Conservation (phyloP, 305 asterid species). For the Euphrasia arctica region DNA sequence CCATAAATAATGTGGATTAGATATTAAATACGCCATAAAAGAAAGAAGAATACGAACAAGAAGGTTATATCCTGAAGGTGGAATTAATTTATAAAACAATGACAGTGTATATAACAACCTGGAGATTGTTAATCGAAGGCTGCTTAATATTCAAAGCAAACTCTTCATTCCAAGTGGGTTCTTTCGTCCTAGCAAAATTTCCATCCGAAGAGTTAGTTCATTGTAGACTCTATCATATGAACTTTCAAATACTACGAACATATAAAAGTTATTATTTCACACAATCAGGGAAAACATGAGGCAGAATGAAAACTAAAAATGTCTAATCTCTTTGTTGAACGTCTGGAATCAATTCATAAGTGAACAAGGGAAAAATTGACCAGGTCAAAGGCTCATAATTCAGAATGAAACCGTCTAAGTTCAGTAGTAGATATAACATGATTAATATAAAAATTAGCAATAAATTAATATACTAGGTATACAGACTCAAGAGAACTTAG, state of each 20-base stretch:
- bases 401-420: slow-evolving; percentile 10
- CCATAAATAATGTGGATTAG: too few species aligned
- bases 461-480: background rate
- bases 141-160: slow-evolving; percentile 79
- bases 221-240: slow-evolving; percentile 10
- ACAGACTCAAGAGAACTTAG: slow-evolving; percentile 38
- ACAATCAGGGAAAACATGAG: background rate
- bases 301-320: slow-evolving; percentile 14
- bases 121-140: slow-evolving; percentile 66
- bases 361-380: background rate
- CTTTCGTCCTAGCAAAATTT: slow-evolving; percentile 73
- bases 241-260: slow-evolving; percentile 11
- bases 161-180: slow-evolving; percentile 98
- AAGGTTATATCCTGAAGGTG: background rate
- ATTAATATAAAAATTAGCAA: background rate
- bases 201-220: slow-evolving; percentile 19
- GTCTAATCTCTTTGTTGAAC: slow-evolving; percentile 3
- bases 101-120: slow-evolving; percentile 46
- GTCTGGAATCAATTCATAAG: slow-evolving; percentile 14
- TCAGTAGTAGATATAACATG: background rate
- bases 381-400: background rate
- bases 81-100: slow-evolving; percentile 11
- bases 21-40: too few species aligned
- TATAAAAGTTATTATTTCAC: slow-evolving; percentile 8
- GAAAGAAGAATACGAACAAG: background rate